Percentiles rank a stretch among this genome's conserved stretches.
phyloP scores from a whole-genome alignment of 208 protist genomes.

The Leishmania mexicana region DNA sequence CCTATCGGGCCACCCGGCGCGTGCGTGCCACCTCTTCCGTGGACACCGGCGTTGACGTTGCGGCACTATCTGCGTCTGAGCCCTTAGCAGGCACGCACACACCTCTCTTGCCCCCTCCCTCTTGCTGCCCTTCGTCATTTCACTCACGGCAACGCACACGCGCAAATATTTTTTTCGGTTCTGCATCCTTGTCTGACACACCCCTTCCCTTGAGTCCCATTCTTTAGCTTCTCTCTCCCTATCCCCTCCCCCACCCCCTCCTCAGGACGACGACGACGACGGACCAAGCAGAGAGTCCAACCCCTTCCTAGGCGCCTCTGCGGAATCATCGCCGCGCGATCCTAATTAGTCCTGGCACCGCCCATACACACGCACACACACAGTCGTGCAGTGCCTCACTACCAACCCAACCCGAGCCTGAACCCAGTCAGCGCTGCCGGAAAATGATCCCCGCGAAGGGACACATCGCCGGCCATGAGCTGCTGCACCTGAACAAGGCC shows the following conservation, averaged over 20 bases:
- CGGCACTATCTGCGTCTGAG: background rate
- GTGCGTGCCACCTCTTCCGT: background rate
- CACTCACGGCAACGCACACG: background rate
- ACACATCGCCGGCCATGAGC: constrained; percentile 19
- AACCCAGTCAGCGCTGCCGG: no score
- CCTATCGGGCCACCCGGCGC: background rate
- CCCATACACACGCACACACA: constrained; percentile 7
- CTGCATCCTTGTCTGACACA: background rate
- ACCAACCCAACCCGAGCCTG: background rate
- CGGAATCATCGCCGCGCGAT: no score
- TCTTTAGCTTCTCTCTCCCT: background rate
- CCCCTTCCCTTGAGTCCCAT: background rate
- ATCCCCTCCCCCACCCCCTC: background rate
- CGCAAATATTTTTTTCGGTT: background rate
- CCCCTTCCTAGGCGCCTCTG: background rate
- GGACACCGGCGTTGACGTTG: background rate
- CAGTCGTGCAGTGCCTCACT: background rate
- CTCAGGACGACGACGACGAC: background rate
- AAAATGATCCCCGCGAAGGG: constrained; percentile 12
- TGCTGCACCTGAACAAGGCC: constrained; percentile 62
- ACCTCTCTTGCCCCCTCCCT: background rate
- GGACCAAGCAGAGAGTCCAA: background rate
- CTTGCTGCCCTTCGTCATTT: background rate
- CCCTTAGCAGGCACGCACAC: background rate
- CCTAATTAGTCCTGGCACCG: background rate